A percentile compares a stretch with the other conserved stretches of the same genome.
Evolutionary conservation across 2,329 filamentous ascomycete species (phyloP).

Genomic region (Colletotrichum sp.): DNA sequence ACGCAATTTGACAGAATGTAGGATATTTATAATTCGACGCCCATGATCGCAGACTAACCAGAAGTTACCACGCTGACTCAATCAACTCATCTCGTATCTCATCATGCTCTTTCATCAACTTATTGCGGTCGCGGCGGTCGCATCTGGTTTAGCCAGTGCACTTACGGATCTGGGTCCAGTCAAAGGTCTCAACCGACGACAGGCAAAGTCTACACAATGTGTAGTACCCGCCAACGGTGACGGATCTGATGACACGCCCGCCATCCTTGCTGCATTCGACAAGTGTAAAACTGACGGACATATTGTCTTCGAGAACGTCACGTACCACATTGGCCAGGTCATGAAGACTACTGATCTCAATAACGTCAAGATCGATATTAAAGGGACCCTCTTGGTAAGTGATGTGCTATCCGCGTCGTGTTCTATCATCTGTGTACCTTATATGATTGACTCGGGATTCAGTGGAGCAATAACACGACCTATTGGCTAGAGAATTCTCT

Average conservation of each 20-base stretch:
- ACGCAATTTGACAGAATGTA: not conserved
- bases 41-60: not conserved
- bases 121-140: not conserved
- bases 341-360: not conserved
- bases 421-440: not conserved
- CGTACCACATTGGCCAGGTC: not conserved
- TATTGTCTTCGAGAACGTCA: not conserved
- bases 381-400: not conserved
- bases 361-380: not conserved
- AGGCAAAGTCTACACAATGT: not conserved
- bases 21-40: not conserved
- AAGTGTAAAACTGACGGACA: not conserved
- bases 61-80: not conserved
- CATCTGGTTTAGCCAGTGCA: not conserved
- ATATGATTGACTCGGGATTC: not conserved
- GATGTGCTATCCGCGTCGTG: not conserved
- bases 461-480: constrained; percentile 1
- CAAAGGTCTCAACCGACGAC: not conserved
- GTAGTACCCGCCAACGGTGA: not conserved
- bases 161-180: not conserved
- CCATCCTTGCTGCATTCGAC: not conserved
- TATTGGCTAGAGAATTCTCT: not conserved
- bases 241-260: not conserved
- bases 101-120: not conserved
- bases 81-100: not conserved